Percentiles rank a stretch among this genome's conserved stretches.
phyloP scores from a whole-genome alignment of 2,329 filamentous ascomycete species.

The Eurotiales sp. region DNA sequence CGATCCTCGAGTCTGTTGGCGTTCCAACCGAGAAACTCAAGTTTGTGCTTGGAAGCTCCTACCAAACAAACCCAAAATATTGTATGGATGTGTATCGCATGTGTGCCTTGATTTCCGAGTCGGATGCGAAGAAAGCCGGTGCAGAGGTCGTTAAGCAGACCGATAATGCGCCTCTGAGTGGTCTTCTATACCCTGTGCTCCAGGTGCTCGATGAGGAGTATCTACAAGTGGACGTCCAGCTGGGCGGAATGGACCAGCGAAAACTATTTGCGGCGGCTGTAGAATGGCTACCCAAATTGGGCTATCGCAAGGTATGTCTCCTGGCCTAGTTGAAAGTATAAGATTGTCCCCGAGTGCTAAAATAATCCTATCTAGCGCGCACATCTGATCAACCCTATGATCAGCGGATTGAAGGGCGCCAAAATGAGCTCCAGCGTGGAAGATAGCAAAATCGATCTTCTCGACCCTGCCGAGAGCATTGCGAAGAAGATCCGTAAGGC shows the following conservation, averaged over 20 bases:
- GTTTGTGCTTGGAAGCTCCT: constrained; percentile 80
- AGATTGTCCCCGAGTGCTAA: no score
- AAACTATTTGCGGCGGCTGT: constrained; percentile 75
- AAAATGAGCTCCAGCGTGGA: constrained; percentile 80
- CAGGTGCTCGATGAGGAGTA: constrained; percentile 90
- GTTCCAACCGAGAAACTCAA: constrained; percentile 74
- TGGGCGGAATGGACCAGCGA: constrained; percentile 66
- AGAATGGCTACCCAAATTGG: constrained; percentile 79
- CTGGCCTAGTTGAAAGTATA: no score
- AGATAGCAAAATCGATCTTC: constrained; percentile 89
- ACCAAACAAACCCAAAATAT: constrained; percentile 66
- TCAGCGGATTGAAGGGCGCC: constrained; percentile 74
- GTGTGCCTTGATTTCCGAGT: constrained; percentile 65
- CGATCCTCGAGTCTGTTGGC: constrained; percentile 70
- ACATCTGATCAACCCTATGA: constrained; percentile 81
- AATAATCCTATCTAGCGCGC: constrained; percentile 44
- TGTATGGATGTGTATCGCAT: constrained; percentile 86
- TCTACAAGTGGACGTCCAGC: constrained; percentile 81
- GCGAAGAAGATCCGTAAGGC: constrained; percentile 84
- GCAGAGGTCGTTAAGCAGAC: constrained; percentile 94
- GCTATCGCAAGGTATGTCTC: constrained; percentile 58
- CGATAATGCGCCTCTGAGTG: constrained; percentile 67
- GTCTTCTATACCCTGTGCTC: constrained; percentile 78
- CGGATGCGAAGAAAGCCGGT: constrained; percentile 80
- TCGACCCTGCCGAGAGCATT: constrained; percentile 72